Percentiles rank a stretch among this genome's conserved stretches.
phyloP scores from a whole-genome alignment of 1,284 basidiomycete species.

The Ustilago loliicola region DNA sequence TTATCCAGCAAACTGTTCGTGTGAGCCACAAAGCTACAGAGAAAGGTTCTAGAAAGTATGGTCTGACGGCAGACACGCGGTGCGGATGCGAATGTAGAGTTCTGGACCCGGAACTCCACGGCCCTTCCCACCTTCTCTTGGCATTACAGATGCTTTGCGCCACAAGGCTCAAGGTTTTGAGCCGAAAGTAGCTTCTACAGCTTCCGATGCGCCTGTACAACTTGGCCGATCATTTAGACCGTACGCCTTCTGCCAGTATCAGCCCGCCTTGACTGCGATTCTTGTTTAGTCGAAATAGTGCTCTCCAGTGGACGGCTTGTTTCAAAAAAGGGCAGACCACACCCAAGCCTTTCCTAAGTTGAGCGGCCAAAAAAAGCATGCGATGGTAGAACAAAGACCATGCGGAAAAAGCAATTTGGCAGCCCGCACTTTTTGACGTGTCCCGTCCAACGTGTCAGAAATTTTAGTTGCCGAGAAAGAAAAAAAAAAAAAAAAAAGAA shows the following conservation, averaged over 20 bases:
- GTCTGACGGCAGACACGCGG: background rate
- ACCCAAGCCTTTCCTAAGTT: too few species aligned
- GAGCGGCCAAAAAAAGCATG: background rate
- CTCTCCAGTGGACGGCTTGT: too few species aligned
- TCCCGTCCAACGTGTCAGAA: conserved; percentile 38
- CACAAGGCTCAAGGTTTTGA: background rate
- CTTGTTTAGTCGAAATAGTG: too few species aligned
- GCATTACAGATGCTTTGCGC: background rate
- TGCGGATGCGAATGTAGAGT: conserved; percentile 11
- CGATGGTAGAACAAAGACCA: background rate
- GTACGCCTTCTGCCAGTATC: too few species aligned
- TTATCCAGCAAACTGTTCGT: background rate
- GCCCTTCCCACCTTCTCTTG: background rate
- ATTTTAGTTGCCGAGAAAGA: background rate
- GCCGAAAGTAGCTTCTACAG: conserved; percentile 1
- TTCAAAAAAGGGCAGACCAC: too few species aligned
- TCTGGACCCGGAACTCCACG: conserved; percentile 12
- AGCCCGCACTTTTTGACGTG: conserved; percentile 45
- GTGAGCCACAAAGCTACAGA: background rate
- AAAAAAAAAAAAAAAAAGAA: background rate
- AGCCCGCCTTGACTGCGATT: too few species aligned
- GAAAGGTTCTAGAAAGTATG: background rate
- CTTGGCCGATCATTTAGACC: too few species aligned
- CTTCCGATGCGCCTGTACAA: background rate
- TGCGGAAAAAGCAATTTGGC: conserved; percentile 4